Conservation (phyloP, 148 eudicot genomes). For the Tetragonia tetragonoides region DNA sequence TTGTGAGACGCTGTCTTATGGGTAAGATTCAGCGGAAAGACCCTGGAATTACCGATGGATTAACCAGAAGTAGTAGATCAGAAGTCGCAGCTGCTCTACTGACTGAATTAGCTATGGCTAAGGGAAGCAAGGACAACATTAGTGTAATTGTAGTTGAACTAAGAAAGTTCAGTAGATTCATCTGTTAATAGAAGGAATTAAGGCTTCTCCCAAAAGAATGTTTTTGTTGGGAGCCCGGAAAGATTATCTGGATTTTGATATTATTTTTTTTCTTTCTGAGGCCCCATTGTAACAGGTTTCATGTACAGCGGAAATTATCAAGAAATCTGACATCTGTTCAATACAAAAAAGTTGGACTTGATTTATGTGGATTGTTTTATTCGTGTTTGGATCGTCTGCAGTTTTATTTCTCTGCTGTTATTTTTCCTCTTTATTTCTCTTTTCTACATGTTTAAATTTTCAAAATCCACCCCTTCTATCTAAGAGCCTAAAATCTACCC, state of each 20-base stretch:
- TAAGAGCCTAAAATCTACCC: too few species aligned
- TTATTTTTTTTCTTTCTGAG: constrained; percentile 2
- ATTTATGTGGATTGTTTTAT: too few species aligned
- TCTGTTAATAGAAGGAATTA: not conserved
- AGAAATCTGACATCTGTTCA: constrained; percentile 1
- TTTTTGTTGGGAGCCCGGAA: constrained; percentile 13
- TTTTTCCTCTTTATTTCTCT: too few species aligned
- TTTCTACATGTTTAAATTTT: too few species aligned
- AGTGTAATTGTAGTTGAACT: constrained; percentile 54
- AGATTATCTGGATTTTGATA: constrained; percentile 24
- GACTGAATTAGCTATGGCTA: constrained; percentile 47
- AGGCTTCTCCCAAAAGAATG: not conserved
- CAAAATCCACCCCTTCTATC: too few species aligned
- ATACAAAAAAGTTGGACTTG: too few species aligned
- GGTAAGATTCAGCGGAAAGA: constrained; percentile 28
- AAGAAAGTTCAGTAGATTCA: constrained; percentile 22
- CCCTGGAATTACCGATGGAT: not conserved
- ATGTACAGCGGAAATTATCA: constrained; percentile 28
- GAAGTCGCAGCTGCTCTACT: constrained; percentile 45
- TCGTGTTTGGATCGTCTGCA: too few species aligned
- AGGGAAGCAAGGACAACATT: constrained; percentile 57
- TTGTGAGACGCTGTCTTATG: constrained; percentile 33
- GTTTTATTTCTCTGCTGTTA: too few species aligned
- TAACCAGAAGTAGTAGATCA: constrained; percentile 23
- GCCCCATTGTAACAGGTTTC: constrained; percentile 3